Evolutionary conservation across 371 early-diverging fungal species (phyloP).

Genomic region (Sporodiniella umbellata): DNA sequence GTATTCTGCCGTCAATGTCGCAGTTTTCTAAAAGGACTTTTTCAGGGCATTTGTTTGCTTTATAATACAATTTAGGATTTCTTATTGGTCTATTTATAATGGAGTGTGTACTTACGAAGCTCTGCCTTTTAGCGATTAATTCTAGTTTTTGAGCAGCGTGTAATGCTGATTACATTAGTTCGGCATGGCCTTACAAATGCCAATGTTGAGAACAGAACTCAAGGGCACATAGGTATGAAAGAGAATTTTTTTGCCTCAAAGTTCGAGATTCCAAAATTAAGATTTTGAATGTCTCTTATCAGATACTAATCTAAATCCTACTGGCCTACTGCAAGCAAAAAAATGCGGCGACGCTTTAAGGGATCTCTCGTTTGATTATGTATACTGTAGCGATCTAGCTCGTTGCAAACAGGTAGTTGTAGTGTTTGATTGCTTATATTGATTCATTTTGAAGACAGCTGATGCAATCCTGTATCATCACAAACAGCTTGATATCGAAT

Average conservation of each 20-base stretch:
- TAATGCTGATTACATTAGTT: slow-evolving; percentile 32
- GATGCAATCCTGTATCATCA: slow-evolving; percentile 22
- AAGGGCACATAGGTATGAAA: slow-evolving; percentile 38
- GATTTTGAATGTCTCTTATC: not conserved
- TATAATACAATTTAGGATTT: no score
- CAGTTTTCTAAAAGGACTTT: no score
- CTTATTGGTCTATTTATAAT: no score
- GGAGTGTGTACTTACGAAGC: no score
- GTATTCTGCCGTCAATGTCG: no score
- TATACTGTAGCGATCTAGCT: slow-evolving; percentile 36
- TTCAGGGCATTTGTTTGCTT: no score
- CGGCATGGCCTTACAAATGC: slow-evolving; percentile 50
- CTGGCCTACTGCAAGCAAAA: slow-evolving; percentile 31
- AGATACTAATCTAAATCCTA: slow-evolving; percentile 36
- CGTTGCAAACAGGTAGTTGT: slow-evolving; percentile 38
- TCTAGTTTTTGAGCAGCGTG: no score
- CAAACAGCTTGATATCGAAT: slow-evolving; percentile 13
- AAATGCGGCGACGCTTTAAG: slow-evolving; percentile 29
- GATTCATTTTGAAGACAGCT: slow-evolving; percentile 18
- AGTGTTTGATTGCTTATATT: not conserved
- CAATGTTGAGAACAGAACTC: slow-evolving; percentile 38
- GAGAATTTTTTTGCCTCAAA: no score
- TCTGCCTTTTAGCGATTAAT: no score
- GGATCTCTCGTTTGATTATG: slow-evolving; percentile 16
- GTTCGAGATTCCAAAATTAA: not conserved